Conservation (phyloP, 805 yeast genomes). For the Naumovozyma dairenensis region DNA sequence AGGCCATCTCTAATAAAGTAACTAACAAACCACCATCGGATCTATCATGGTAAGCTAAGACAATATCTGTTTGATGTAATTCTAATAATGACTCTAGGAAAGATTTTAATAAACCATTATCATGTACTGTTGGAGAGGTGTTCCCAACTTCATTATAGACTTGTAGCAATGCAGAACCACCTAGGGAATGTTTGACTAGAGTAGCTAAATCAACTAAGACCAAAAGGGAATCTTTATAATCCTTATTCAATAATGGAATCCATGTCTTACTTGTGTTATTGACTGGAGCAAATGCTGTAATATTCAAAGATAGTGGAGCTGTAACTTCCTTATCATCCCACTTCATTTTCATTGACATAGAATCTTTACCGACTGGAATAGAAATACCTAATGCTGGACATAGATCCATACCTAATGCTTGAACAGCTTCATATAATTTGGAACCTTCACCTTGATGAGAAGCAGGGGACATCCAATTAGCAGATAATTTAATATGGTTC, state of each 20-base stretch:
- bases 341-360: slow-evolving; percentile 98
- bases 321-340: slow-evolving; percentile 91
- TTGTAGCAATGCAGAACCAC: slow-evolving; percentile 93
- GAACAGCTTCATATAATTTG: slow-evolving; percentile 90
- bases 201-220: slow-evolving; percentile 74
- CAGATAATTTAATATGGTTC: slow-evolving; percentile 74
- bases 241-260: slow-evolving; percentile 73
- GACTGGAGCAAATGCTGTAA: slow-evolving; percentile 90
- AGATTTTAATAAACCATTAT: slow-evolving; percentile 49
- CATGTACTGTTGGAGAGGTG: slow-evolving; percentile 73
- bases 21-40: slow-evolving; percentile 93
- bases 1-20: slow-evolving; percentile 89
- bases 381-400: slow-evolving; percentile 89
- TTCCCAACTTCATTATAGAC: slow-evolving; percentile 84
- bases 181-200: slow-evolving; percentile 47
- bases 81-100: slow-evolving; percentile 59
- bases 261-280: slow-evolving; percentile 78
- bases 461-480: slow-evolving; percentile 99
- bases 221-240: slow-evolving; percentile 45
- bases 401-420: slow-evolving; percentile 87
- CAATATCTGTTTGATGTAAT: slow-evolving; percentile 60
- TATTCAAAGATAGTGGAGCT: slow-evolving; percentile 85
- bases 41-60: slow-evolving; percentile 87
- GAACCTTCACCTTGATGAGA: slow-evolving; percentile 92
- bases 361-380: slow-evolving; percentile 97